These are phyloP conservation scores for Lenzites betulinus DNA, from an alignment of 768 basidiomycete genomes.

Conservation along the genomic window DNA sequence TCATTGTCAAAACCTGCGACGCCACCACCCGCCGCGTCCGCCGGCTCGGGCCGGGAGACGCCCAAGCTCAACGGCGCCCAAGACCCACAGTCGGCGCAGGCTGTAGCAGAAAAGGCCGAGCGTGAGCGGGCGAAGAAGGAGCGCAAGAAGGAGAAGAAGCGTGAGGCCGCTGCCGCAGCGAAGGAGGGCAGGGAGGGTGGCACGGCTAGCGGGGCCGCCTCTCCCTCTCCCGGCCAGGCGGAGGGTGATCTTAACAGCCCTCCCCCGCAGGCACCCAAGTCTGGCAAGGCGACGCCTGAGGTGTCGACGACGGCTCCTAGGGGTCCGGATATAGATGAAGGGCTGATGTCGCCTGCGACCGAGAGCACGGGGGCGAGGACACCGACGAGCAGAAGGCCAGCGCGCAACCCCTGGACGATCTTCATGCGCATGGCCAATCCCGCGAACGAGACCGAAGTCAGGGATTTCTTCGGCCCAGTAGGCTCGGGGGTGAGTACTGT, in stretches of 20 bases:
- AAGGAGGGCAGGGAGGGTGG: conserved; percentile 39
- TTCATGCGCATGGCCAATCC: conserved; percentile 68
- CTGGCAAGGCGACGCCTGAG: conserved; percentile 43
- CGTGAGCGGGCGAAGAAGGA: conserved; percentile 60
- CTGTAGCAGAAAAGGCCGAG: conserved; percentile 50
- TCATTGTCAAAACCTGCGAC: conserved; percentile 24
- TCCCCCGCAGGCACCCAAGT: conserved; percentile 28
- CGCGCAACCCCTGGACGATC: conserved; percentile 81
- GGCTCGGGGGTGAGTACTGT: conserved; percentile 57
- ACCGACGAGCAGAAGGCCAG: conserved; percentile 63
- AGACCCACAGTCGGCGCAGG: conserved; percentile 26
- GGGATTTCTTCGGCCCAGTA: conserved; percentile 76
- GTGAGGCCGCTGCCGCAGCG: conserved; percentile 43
- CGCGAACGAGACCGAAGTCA: conserved; percentile 63
- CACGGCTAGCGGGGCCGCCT: conserved; percentile 33
- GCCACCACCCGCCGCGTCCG: conserved; percentile 30
- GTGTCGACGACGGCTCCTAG: conserved; percentile 13
- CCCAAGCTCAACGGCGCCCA: conserved; percentile 45
- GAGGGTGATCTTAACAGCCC: conserved; percentile 21
- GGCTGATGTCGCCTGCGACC: conserved; percentile 34
- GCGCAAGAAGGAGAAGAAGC: conserved; percentile 65
- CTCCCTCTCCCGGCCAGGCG: conserved; percentile 20
- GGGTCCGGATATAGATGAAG: conserved; percentile 23
- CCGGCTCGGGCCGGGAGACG: conserved; percentile 35
- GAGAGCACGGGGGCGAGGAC: conserved; percentile 69